phyloP scores from a whole-genome alignment of 352 stramenopile genomes.

The Stramenopiles sp. region DNA sequence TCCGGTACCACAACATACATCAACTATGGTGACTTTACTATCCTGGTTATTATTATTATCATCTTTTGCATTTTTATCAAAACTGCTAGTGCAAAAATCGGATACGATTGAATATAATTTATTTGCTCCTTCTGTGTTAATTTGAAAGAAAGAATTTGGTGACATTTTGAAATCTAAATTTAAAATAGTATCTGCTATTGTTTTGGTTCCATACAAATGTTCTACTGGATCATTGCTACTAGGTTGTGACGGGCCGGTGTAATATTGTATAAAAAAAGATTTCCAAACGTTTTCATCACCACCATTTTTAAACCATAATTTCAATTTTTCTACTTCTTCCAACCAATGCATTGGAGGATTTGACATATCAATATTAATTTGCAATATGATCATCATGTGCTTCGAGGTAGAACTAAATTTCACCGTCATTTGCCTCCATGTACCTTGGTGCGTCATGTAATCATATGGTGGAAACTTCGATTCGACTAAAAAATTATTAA shows the following conservation, averaged over 20 bases:
- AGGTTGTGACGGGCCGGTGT: conserved; percentile 58
- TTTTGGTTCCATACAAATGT: conserved; percentile 34
- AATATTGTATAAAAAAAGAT: conserved; percentile 75
- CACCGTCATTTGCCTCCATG: conserved; percentile 50
- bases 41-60: conserved; percentile 9
- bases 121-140: conserved; percentile 45
- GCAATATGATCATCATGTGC: conserved; percentile 49
- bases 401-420: conserved; percentile 37
- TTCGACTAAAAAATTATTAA: conserved; percentile 19
- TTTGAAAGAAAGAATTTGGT: conserved; percentile 75
- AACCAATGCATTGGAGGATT: too few relatives aligned
- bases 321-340: too few relatives aligned
- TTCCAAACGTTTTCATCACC: too few relatives aligned
- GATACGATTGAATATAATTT: conserved; percentile 84
- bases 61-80: conserved; percentile 24
- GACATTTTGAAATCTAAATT: conserved; percentile 68
- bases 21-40: conserved; percentile 63
- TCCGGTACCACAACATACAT: conserved; percentile 94
- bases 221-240: conserved; percentile 63
- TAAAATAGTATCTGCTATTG: conserved; percentile 55
- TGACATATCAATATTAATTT: too few relatives aligned
- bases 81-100: conserved; percentile 41
- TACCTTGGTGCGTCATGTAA: conserved; percentile 36
- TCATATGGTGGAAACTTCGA: conserved; percentile 41
- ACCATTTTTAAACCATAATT: too few relatives aligned